These are phyloP conservation scores for Thyridium curvatum DNA, from an alignment of 2,329 filamentous ascomycete species.

Conservation along the genomic window DNA sequence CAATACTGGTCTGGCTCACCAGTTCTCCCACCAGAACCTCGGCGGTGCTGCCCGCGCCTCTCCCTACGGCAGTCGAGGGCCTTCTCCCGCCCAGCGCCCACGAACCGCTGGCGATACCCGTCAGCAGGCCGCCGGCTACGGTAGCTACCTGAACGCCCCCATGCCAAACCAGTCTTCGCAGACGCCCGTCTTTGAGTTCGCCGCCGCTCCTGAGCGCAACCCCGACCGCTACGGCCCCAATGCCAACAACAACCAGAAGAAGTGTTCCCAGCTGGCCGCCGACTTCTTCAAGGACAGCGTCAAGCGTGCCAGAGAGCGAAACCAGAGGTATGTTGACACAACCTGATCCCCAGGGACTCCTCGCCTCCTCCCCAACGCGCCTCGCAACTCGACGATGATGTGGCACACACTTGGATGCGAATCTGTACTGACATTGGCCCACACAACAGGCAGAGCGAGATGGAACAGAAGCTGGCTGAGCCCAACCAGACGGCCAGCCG, in stretches of 20 bases:
- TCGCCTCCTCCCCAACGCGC: no score
- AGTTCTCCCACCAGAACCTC: slow-evolving; percentile 95
- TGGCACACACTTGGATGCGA: no score
- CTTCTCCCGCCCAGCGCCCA: slow-evolving; percentile 69
- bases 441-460: slow-evolving; percentile 70
- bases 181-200: slow-evolving; percentile 64
- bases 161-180: slow-evolving; percentile 53
- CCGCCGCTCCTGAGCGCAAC: slow-evolving; percentile 76
- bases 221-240: slow-evolving; percentile 68
- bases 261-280: slow-evolving; percentile 64
- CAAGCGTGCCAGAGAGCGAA: slow-evolving; percentile 88
- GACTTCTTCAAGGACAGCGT: slow-evolving; percentile 99
- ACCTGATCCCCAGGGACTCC: neutral
- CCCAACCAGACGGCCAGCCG: slow-evolving; percentile 66
- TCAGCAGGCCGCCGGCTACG: slow-evolving; percentile 53
- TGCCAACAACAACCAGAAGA: slow-evolving; percentile 65
- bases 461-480: slow-evolving; percentile 80
- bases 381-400: no score
- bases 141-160: slow-evolving; percentile 62
- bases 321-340: slow-evolving; percentile 65
- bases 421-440: neutral
- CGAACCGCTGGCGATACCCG: slow-evolving; percentile 70
- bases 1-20: slow-evolving; percentile 86
- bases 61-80: slow-evolving; percentile 61
- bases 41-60: slow-evolving; percentile 64